phyloP scores from a whole-genome alignment of 177 flowering plant genomes.

The Vitis hybrid region DNA sequence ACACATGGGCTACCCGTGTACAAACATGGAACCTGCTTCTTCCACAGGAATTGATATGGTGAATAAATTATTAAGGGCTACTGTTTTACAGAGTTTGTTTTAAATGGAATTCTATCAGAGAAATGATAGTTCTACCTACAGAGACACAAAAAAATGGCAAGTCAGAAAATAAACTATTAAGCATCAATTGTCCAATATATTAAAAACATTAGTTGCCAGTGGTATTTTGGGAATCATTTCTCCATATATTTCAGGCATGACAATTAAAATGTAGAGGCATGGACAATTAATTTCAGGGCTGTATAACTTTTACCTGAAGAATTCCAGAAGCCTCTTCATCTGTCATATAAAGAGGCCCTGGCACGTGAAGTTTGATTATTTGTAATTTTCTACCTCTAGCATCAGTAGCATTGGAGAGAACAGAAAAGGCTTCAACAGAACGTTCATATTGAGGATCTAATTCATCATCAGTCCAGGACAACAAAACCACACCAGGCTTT shows the following conservation, averaged over 20 bases:
- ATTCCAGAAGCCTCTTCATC: constrained; percentile 82
- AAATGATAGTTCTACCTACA: too few relatives aligned
- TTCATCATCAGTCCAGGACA: constrained; percentile 93
- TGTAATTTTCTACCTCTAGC: constrained; percentile 75
- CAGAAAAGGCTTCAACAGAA: constrained; percentile 66
- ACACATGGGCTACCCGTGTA: too few relatives aligned
- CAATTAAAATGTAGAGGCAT: not conserved
- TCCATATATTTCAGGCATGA: not conserved
- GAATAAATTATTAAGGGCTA: too few relatives aligned
- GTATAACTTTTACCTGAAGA: constrained; percentile 40
- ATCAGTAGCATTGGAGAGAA: constrained; percentile 73
- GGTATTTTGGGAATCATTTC: too few relatives aligned
- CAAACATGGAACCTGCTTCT: too few relatives aligned
- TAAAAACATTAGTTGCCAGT: too few relatives aligned
- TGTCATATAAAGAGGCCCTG: constrained; percentile 93
- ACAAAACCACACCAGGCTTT: constrained; percentile 85
- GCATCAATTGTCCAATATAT: too few relatives aligned
- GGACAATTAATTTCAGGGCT: not conserved
- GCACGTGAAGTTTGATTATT: constrained; percentile 82
- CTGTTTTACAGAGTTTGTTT: too few relatives aligned
- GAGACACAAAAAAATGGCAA: too few relatives aligned
- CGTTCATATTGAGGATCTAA: constrained; percentile 83
- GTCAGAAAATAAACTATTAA: too few relatives aligned
- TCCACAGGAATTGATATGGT: too few relatives aligned
- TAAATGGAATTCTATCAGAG: too few relatives aligned